Percentiles rank a stretch among this genome's conserved stretches.
These are phyloP conservation scores for Yamadazyma spencermartinsiae DNA, from an alignment of 1,139 yeast genomes.

Conservation along the genomic window DNA sequence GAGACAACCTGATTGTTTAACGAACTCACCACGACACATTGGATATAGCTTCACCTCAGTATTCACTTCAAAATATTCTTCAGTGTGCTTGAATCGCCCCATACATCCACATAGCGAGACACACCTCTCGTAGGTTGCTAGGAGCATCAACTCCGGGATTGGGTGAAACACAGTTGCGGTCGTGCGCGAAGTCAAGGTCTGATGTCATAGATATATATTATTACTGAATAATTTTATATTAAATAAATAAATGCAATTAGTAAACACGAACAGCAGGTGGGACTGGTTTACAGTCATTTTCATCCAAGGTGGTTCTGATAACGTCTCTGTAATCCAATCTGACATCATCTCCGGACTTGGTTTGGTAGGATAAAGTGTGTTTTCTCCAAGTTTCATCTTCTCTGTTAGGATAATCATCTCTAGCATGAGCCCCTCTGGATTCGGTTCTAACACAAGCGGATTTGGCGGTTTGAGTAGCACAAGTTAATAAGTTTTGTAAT, in stretches of 20 bases:
- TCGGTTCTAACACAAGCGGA: constrained; percentile 96
- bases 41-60: too few relatives aligned
- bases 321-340: constrained; percentile 85
- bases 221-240: neutral
- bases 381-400: constrained; percentile 98
- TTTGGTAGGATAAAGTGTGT: constrained; percentile 94
- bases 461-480: constrained; percentile 94
- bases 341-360: constrained; percentile 66
- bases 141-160: too few relatives aligned
- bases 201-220: neutral
- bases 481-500: constrained; percentile 92
- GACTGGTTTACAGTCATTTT: constrained; percentile 88
- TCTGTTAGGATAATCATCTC: constrained; percentile 96
- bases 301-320: constrained; percentile 81
- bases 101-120: too few relatives aligned
- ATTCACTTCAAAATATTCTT: too few relatives aligned
- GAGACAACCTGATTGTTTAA: too few relatives aligned
- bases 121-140: too few relatives aligned
- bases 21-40: too few relatives aligned
- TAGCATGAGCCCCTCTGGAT: constrained; percentile 99
- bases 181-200: neutral
- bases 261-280: constrained; percentile 97
- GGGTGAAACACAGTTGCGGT: too few relatives aligned
- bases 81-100: too few relatives aligned
- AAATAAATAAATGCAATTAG: constrained; percentile 27